phyloP scores from a whole-genome alignment of 202 grass and related monocot species.

The Setaria italica region DNA sequence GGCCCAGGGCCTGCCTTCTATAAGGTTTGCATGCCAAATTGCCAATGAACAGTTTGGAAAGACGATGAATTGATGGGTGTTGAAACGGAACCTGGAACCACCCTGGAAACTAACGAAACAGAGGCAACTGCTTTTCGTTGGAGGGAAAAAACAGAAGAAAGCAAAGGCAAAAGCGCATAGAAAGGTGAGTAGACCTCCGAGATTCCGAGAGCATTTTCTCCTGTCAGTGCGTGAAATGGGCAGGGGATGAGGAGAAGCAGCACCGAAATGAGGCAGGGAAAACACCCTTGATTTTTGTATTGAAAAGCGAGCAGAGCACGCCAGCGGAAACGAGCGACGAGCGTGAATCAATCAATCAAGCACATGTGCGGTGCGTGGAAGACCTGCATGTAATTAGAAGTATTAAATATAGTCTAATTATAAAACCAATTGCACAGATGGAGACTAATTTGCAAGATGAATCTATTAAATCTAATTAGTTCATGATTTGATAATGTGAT shows the following conservation, averaged over 20 bases:
- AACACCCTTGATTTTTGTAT: no score
- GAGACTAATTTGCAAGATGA: no score
- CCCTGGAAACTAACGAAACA: background rate
- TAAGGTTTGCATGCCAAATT: background rate
- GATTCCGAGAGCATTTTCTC: background rate
- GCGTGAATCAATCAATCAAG: no score
- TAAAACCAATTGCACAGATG: no score
- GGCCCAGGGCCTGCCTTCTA: no score
- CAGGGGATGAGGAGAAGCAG: background rate
- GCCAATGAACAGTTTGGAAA: background rate
- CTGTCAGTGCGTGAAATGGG: background rate
- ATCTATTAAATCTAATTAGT: no score
- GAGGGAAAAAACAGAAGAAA: background rate
- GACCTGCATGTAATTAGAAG: no score
- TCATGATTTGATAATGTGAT: no score
- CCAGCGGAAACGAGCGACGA: no score
- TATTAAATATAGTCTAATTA: no score
- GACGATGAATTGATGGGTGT: background rate
- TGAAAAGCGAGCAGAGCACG: no score
- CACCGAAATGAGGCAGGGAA: background rate
- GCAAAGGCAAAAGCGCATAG: background rate
- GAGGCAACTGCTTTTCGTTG: background rate
- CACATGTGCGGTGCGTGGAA: no score
- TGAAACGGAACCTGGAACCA: background rate
- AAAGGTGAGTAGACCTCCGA: background rate